Evolutionary conservation across 371 early-diverging fungal species (phyloP), one percentile per base, ranked within the genome.

Genomic region (Apophysomyces ossiformis): DNA sequence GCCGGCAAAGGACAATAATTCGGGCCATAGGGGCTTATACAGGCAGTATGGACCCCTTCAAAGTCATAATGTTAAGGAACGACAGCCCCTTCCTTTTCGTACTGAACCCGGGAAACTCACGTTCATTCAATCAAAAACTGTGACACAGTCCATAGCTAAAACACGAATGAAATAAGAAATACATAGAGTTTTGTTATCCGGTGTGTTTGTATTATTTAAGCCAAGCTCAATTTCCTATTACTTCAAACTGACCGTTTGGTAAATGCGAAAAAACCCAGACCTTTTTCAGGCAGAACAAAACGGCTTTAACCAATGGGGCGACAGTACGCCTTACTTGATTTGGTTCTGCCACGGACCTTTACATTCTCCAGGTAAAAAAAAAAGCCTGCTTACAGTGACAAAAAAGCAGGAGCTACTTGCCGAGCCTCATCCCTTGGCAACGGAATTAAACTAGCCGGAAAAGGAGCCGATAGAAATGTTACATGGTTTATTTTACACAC

Each of bases 401-500:
- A 50, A 50, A 50, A 50, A 50, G 35, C 54, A 50, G 54, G 54
- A 50, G 54, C 2, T 50, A 26, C 54, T 50, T 50, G 54, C 54
- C 54, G 21, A 50, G 54, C 54, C 54, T 50, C 54, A 50, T 50
- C 54, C 54, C 54, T 50, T 50, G 54, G 26, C 54, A 50, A 50
- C 54, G 16, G 7, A 50, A 50, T 50, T 21, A 21, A 21, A 21
- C 21, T 50, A 50, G 54, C 54, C 54, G 54, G 54, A 50, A 50
- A 18, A 21, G 54, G 54, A 50, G 54, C 54, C 54, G 54, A 50
- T 50, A 50, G 21, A 50, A 50, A 50, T 50, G 54, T 50, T 50
- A 50, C 54, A 50, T 50, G 54, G 54, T 50, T 50, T 50, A 50
- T 50, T 50, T 50, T 50, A 50, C 54, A 50, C 54, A 50, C 54